Evolutionary conservation across 1,139 yeast genomes (phyloP).

Genomic region (Diutina siamensis): DNA sequence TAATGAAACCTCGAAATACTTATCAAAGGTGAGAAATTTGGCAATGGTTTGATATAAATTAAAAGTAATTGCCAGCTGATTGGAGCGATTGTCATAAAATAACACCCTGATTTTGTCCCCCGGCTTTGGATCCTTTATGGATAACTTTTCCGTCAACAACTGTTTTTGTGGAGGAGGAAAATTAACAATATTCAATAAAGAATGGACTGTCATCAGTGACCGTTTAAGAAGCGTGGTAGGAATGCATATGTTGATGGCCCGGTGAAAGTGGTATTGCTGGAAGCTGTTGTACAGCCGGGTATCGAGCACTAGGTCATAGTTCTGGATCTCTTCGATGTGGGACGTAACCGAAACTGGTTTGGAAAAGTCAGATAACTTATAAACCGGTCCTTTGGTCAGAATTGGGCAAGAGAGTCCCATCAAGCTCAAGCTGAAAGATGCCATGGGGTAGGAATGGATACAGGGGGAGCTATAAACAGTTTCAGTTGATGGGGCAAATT

Average conservation of each 20-base stretch:
- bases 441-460: too few species aligned
- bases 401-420: neutral
- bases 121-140: neutral
- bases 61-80: neutral
- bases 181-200: neutral
- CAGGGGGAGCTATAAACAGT: too few species aligned
- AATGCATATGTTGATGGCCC: slow-evolving; percentile 2
- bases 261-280: neutral
- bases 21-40: neutral
- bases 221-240: slow-evolving; percentile 1
- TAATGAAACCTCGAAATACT: neutral
- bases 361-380: neutral
- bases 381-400: neutral
- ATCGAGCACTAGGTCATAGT: neutral
- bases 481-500: neutral
- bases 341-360: neutral
- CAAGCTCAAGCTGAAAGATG: neutral
- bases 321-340: neutral
- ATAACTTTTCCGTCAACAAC: neutral
- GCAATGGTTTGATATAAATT: neutral
- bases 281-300: slow-evolving; percentile 2
- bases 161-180: neutral
- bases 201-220: slow-evolving; percentile 1
- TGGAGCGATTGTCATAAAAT: neutral
- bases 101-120: neutral